Conservation (phyloP, 768 basidiomycete species). For the Artomyces pyxidatus region DNA sequence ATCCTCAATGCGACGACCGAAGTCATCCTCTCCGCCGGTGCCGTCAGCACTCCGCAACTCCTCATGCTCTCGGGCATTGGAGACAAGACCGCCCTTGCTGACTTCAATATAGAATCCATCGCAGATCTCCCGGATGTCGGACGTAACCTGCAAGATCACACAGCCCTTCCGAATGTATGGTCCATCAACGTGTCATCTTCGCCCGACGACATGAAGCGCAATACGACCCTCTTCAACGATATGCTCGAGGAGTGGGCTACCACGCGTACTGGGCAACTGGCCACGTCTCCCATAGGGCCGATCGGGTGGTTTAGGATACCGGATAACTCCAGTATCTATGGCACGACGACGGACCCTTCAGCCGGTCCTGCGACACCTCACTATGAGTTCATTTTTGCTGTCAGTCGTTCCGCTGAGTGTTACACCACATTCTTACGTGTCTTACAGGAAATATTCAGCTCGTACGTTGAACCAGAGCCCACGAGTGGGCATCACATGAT, state of each 20-base stretch:
- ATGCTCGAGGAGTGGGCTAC: not conserved
- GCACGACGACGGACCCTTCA: not conserved
- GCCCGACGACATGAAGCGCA: not conserved
- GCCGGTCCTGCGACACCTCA: not conserved
- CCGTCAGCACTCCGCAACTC: not conserved
- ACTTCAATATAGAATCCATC: not conserved
- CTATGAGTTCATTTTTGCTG: conserved; percentile 1
- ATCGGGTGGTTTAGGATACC: conserved; percentile 1
- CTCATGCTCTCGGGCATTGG: conserved; percentile 4
- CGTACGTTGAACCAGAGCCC: conserved; percentile 6
- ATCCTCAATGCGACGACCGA: not conserved
- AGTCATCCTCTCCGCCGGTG: conserved; percentile 4
- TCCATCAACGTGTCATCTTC: conserved; percentile 1
- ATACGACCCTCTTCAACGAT: not conserved
- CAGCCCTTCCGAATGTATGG: not conserved
- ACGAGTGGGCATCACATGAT: conserved; percentile 15
- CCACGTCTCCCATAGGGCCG: not conserved
- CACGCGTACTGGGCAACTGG: not conserved
- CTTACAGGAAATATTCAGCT: conserved; percentile 2
- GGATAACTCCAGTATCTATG: not conserved
- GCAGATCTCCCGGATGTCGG: not conserved
- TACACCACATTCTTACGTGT: not conserved
- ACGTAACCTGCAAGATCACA: conserved; percentile 1
- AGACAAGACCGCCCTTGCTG: not conserved
- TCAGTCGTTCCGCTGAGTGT: too few relatives aligned